A percentile compares a stretch with the other conserved stretches of the same genome.
These are phyloP conservation scores for Wickerhamomyces silvicola DNA, from an alignment of 805 yeast species.

Conservation along the genomic window DNA sequence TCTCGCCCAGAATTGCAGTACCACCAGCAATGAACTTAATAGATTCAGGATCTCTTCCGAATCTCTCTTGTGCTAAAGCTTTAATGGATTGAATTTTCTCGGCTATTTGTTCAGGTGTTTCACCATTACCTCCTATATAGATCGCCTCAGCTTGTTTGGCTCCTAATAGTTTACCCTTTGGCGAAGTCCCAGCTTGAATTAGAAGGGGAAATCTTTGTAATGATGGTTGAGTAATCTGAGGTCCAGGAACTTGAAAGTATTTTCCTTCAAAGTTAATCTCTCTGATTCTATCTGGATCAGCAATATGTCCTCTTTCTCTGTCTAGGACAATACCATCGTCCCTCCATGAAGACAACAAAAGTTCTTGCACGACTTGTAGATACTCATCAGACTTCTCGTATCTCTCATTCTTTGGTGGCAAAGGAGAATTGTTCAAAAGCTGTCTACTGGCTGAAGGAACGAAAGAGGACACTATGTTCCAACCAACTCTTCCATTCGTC, in stretches of 20 bases:
- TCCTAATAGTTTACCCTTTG: slow-evolving; percentile 29
- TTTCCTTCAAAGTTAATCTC: slow-evolving; percentile 24
- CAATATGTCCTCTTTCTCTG: slow-evolving; percentile 18
- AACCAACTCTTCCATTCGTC: slow-evolving; percentile 34
- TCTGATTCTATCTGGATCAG: slow-evolving; percentile 29
- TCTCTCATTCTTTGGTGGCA: slow-evolving; percentile 35
- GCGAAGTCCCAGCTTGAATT: slow-evolving; percentile 34
- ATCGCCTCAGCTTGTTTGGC: slow-evolving; percentile 34
- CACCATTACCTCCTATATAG: too few relatives aligned
- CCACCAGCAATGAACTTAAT: slow-evolving; percentile 29
- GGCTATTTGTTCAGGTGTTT: slow-evolving; percentile 22
- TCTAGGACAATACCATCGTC: slow-evolving; percentile 28
- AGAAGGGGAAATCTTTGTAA: slow-evolving; percentile 34
- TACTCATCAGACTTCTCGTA: slow-evolving; percentile 36
- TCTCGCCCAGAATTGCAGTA: slow-evolving; percentile 28
- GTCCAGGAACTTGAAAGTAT: slow-evolving; percentile 27
- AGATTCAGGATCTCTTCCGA: slow-evolving; percentile 24
- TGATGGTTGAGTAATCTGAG: slow-evolving; percentile 31
- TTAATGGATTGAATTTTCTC: slow-evolving; percentile 22
- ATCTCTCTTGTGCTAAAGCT: slow-evolving; percentile 23
- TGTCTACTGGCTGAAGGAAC: slow-evolving; percentile 36
- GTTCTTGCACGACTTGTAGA: slow-evolving; percentile 31
- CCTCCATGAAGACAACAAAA: slow-evolving; percentile 35
- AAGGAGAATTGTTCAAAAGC: slow-evolving; percentile 25
- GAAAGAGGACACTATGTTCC: slow-evolving; percentile 39